phyloP scores from a whole-genome alignment of 768 basidiomycete species.

The Aureoboletus auriporus region DNA sequence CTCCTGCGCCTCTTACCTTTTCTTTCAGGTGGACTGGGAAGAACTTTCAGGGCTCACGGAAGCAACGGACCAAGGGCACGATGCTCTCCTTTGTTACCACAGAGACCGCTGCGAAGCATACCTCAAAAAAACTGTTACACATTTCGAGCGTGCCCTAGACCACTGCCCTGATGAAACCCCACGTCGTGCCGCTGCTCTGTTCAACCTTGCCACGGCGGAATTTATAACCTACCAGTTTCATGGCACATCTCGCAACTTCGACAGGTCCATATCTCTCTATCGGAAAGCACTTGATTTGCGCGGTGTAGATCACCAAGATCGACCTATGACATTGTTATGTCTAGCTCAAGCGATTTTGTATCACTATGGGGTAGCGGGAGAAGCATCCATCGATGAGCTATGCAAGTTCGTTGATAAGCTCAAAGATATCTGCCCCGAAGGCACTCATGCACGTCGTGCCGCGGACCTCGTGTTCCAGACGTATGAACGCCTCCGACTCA shows the following conservation, averaged over 20 bases:
- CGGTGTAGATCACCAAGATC: not conserved
- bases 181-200: conserved; percentile 6
- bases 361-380: not conserved
- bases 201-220: conserved; percentile 12
- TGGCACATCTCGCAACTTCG: not conserved
- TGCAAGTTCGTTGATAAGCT: not conserved
- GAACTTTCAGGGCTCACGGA: not conserved
- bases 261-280: not conserved
- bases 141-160: conserved; percentile 2
- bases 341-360: conserved; percentile 9
- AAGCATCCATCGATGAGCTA: not conserved
- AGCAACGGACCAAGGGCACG: conserved; percentile 3
- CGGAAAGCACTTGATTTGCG: conserved; percentile 6
- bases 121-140: not conserved
- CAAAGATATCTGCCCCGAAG: not conserved
- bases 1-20: not conserved
- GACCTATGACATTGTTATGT: conserved; percentile 2
- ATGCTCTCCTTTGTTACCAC: not conserved
- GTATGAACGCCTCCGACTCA: not conserved
- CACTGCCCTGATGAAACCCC: not conserved
- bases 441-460: conserved; percentile 1
- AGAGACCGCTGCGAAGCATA: not conserved
- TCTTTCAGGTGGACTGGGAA: not conserved
- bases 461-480: conserved; percentile 4
- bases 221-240: conserved; percentile 1